These are phyloP conservation scores for Ganoderma resinaceum DNA, from an alignment of 1,284 basidiomycete species.

Conservation along the genomic window DNA sequence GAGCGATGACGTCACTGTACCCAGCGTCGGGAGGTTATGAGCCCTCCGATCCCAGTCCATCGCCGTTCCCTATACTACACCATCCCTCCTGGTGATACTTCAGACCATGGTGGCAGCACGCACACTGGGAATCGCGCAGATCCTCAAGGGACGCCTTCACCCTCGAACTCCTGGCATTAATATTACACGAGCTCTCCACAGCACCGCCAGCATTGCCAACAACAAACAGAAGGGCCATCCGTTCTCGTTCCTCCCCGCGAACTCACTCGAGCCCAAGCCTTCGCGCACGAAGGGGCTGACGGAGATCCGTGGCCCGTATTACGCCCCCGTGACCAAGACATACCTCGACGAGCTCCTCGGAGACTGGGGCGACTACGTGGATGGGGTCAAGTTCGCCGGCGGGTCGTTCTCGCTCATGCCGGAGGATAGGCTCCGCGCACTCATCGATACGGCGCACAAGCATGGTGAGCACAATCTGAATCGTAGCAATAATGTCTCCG, in stretches of 20 bases:
- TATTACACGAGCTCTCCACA: conserved; percentile 13
- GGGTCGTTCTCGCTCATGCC: conserved; percentile 55
- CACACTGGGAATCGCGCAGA: conserved; percentile 6
- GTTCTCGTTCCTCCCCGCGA: conserved; percentile 41
- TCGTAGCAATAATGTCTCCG: neutral
- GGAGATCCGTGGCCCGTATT: conserved; percentile 53
- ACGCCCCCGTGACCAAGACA: conserved; percentile 46
- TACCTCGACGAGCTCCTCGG: conserved; percentile 48
- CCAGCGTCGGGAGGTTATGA: neutral
- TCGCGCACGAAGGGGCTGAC: conserved; percentile 43
- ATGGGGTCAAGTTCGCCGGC: conserved; percentile 56
- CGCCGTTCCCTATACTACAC: neutral
- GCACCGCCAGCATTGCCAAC: conserved; percentile 12
- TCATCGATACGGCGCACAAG: conserved; percentile 51
- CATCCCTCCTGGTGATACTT: neutral
- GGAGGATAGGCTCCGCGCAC: conserved; percentile 42
- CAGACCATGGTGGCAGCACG: conserved; percentile 8
- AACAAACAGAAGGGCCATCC: conserved; percentile 21
- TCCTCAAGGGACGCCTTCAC: conserved; percentile 11
- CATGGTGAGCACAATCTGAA: conserved; percentile 37
- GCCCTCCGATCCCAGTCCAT: neutral
- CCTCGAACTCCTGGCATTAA: conserved; percentile 5
- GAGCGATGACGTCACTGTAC: neutral
- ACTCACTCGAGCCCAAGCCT: conserved; percentile 39
- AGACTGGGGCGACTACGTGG: conserved; percentile 51